Conservation (phyloP, 768 basidiomycete genomes). For the Tulasnella sp. region DNA sequence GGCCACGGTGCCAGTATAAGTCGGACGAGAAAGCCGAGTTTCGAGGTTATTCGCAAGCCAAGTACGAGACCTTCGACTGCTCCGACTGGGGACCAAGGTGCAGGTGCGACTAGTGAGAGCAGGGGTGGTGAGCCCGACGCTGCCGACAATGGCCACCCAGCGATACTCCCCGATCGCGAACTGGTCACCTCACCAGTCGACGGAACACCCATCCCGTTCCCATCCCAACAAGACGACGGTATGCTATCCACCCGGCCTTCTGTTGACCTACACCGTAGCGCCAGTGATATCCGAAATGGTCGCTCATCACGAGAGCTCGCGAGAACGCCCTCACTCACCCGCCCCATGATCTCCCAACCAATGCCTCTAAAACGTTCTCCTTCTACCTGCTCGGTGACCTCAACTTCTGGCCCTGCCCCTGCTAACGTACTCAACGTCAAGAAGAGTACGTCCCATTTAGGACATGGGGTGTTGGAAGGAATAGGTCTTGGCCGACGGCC, state of each 20-base stretch:
- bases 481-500: constrained; percentile 2
- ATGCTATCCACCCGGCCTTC: constrained; percentile 1
- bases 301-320: background rate
- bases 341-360: constrained; percentile 8
- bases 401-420: background rate
- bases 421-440: background rate
- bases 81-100: background rate
- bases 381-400: background rate
- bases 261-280: background rate
- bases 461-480: constrained; percentile 8
- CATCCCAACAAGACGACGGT: background rate
- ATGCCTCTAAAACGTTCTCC: constrained; percentile 5
- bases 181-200: background rate
- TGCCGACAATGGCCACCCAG: background rate
- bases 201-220: background rate
- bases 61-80: background rate
- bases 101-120: background rate
- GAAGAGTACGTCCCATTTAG: constrained; percentile 9
- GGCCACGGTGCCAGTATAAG: background rate
- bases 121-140: background rate
- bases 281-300: background rate
- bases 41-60: constrained; percentile 8
- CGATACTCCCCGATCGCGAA: background rate
- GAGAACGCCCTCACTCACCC: background rate
- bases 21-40: constrained; percentile 2